Conservation (phyloP, 2,329 filamentous ascomycete species). For the Davidsoniella virescens region DNA sequence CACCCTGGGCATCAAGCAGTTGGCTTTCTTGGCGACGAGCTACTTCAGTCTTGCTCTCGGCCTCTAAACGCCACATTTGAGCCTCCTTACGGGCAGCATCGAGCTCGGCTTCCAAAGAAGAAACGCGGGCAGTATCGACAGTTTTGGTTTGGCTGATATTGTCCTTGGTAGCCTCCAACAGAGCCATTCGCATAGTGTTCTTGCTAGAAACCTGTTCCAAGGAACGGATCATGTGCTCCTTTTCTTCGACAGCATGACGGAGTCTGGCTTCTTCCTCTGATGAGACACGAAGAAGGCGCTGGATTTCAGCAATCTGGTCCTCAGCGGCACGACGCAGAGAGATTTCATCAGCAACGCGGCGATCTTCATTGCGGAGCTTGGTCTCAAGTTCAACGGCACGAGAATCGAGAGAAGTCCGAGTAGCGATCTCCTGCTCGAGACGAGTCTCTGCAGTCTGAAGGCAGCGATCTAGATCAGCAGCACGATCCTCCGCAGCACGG, state of each 20-base stretch:
- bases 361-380: slow-evolving; percentile 46
- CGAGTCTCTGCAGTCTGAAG: slow-evolving; percentile 41
- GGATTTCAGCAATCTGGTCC: slow-evolving; percentile 56
- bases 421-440: slow-evolving; percentile 44
- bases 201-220: slow-evolving; percentile 40
- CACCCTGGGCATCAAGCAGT: slow-evolving; percentile 30
- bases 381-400: slow-evolving; percentile 55
- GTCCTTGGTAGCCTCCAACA: slow-evolving; percentile 51
- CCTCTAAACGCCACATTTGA: slow-evolving; percentile 44
- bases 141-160: slow-evolving; percentile 36
- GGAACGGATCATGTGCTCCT: slow-evolving; percentile 46
- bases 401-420: slow-evolving; percentile 40
- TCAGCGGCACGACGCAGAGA: slow-evolving; percentile 49
- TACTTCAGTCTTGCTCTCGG: slow-evolving; percentile 40
- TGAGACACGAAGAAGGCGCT: slow-evolving; percentile 49
- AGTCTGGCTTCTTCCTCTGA: slow-evolving; percentile 59
- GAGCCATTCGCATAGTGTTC: slow-evolving; percentile 42
- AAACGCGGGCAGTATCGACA: slow-evolving; percentile 39
- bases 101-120: slow-evolving; percentile 35
- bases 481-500: slow-evolving; percentile 35
- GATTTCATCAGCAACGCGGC: slow-evolving; percentile 47
- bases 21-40: slow-evolving; percentile 34
- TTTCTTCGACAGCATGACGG: slow-evolving; percentile 49
- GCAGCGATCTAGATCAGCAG: slow-evolving; percentile 36
- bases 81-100: slow-evolving; percentile 39